These are phyloP conservation scores for Leccinellum rugosiceps DNA, from an alignment of 768 basidiomycete genomes.

Conservation along the genomic window DNA sequence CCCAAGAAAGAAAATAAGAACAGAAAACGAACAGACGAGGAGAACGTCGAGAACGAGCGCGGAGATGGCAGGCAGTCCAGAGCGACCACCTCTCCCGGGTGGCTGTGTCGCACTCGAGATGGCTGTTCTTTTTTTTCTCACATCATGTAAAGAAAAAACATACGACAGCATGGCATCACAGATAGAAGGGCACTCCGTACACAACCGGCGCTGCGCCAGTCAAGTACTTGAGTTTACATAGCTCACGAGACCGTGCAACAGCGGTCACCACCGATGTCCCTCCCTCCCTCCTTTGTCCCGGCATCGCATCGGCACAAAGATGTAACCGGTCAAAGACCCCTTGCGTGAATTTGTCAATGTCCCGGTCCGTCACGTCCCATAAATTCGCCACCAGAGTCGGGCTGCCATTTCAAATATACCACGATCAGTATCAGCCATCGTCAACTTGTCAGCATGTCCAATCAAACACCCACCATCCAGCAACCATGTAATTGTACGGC, in stretches of 20 bases:
- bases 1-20: not conserved
- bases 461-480: slow-evolving; percentile 77
- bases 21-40: not conserved
- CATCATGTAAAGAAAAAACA: not conserved
- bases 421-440: not conserved
- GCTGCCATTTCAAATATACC: slow-evolving; percentile 37
- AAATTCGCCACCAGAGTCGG: slow-evolving; percentile 92
- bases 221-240: slow-evolving; percentile 87
- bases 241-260: slow-evolving; percentile 72
- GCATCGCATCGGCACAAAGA: slow-evolving; percentile 38
- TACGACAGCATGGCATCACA: slow-evolving; percentile 34
- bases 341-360: slow-evolving; percentile 91
- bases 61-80: not conserved
- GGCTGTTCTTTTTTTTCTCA: not conserved
- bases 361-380: slow-evolving; percentile 98
- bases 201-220: slow-evolving; percentile 95
- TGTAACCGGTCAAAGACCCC: slow-evolving; percentile 74
- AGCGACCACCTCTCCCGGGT: slow-evolving; percentile 8
- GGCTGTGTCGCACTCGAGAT: slow-evolving; percentile 6
- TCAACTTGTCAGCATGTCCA: not conserved
- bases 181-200: slow-evolving; percentile 92
- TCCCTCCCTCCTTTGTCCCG: not conserved
- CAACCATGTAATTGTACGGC: slow-evolving; percentile 94
- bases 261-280: slow-evolving; percentile 65
- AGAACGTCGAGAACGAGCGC: not conserved